Evolutionary conservation across 2,329 filamentous ascomycete genomes (phyloP).

Genomic region (Fusarium vanettenii): DNA sequence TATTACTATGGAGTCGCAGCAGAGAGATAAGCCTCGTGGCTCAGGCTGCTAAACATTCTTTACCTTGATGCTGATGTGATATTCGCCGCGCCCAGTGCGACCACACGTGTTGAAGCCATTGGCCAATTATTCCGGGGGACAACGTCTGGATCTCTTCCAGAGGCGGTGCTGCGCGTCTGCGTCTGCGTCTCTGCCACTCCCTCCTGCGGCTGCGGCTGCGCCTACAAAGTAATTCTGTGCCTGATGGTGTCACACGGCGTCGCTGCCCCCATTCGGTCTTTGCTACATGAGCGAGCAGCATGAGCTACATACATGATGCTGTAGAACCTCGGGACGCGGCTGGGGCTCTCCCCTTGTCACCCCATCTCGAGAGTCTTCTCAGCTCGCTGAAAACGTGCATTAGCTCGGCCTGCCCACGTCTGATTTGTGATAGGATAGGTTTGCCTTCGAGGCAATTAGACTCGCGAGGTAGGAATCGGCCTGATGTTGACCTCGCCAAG

Average conservation of each 20-base stretch:
- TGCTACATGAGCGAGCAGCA: slow-evolving; percentile 9
- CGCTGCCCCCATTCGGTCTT: slow-evolving; percentile 15
- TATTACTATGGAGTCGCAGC: background rate
- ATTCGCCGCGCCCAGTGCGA: slow-evolving; percentile 6
- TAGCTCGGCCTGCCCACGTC: slow-evolving; percentile 15
- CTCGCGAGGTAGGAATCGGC: background rate
- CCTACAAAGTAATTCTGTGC: slow-evolving; percentile 12
- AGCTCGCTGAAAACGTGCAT: slow-evolving; percentile 26
- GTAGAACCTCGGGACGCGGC: slow-evolving; percentile 29
- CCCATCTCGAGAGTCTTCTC: slow-evolving; percentile 14
- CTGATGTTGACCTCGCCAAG: background rate
- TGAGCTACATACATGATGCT: slow-evolving; percentile 26
- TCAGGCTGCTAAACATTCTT: background rate
- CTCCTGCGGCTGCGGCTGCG: slow-evolving; percentile 18
- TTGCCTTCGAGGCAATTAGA: background rate
- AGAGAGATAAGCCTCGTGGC: background rate
- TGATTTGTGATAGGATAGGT: slow-evolving; percentile 1
- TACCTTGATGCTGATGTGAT: slow-evolving; percentile 5
- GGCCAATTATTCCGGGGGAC: slow-evolving; percentile 26
- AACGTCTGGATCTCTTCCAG: background rate
- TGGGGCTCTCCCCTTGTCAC: slow-evolving; percentile 10
- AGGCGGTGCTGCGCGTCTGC: background rate
- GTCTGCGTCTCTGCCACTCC: slow-evolving; percentile 1
- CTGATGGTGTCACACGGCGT: slow-evolving; percentile 13
- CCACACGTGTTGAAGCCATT: slow-evolving; percentile 29